phyloP scores from a whole-genome alignment of 192 early-diverging fungal species.

The Coemansia sp. region DNA sequence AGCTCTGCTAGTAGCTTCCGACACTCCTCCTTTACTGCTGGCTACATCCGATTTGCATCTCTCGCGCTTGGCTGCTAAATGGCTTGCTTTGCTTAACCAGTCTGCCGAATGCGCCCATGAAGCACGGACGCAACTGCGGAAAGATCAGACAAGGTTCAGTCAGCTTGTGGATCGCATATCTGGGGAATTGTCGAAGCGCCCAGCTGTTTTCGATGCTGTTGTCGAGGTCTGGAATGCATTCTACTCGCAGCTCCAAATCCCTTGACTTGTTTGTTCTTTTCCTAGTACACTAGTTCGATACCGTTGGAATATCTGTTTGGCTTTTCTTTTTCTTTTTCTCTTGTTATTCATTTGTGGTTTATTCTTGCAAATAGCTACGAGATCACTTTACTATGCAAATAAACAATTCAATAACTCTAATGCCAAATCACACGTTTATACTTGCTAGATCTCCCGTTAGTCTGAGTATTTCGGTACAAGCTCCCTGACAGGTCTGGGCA shows the following conservation, averaged over 20 bases:
- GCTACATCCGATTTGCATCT: slow-evolving; percentile 1
- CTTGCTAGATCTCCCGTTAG: no score
- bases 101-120: background rate
- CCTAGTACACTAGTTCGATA: no score
- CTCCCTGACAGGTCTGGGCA: background rate
- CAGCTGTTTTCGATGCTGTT: slow-evolving; percentile 7
- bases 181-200: background rate
- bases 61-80: slow-evolving; percentile 14
- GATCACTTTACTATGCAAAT: no score
- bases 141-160: background rate
- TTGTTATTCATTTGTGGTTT: no score
- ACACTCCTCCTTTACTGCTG: no score
- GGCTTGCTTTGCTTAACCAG: slow-evolving; percentile 9
- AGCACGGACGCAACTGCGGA: background rate
- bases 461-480: background rate
- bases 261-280: no score
- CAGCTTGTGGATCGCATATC: background rate
- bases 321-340: no score
- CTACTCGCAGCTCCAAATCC: slow-evolving; percentile 3
- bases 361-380: no score
- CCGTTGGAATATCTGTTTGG: no score
- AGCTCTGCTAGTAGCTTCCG: no score
- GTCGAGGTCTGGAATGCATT: slow-evolving; percentile 11
- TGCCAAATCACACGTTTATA: no score
- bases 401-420: no score